Evolutionary conservation across 2,329 filamentous ascomycete genomes (phyloP), one percentile per base, ranked within the genome.

Genomic region (Epichloe hybrida): DNA sequence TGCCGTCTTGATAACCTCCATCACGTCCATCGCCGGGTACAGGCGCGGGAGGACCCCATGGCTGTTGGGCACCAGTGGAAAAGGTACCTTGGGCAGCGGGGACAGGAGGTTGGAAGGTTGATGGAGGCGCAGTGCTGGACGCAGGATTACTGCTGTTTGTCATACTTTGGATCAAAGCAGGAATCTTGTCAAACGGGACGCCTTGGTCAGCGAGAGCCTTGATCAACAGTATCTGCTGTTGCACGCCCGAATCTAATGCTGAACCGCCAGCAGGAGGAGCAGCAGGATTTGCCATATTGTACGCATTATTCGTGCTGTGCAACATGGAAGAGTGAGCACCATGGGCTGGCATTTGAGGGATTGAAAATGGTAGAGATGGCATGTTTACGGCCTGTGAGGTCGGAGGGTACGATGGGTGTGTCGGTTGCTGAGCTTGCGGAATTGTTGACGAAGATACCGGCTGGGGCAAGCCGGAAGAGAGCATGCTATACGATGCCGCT

Each of bases 111-210:
- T 68, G 66, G 54, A 64, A 57, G 40, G 62, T 58, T 43, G 66
- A 61, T 46, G 64, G 64, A 50, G 66, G 56, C 39, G 63, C 57
- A 34, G 62, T 64, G 49, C 62, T 65, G 56, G 64, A 65, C 9
- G 63, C 57, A 39, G 62, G 55, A 41, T 60, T 59, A 53, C 60
- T 65, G 50, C 61, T 65, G 56, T 63, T 65, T 58, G 74, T 71
- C 61, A 82, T 70, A 57, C 72, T 71, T 55, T 78, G 72, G 58
- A 84, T 72, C 53, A 79, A 66, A 48, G 69, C 68, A 8, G 75
- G 81, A 68, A 88, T 88, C 66, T 90, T 84, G 54, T 93, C 88
- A 66, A 86, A 75, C 3, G 86, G 78, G 27, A 93, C 73, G 46
- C 87, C 87, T 65, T 88, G 84, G 36, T 84, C 81, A 52, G 83